Base-by-base conservation (phyloP, 83 land plant genomes). In the Diphasiastrum complanatum region DNA sequence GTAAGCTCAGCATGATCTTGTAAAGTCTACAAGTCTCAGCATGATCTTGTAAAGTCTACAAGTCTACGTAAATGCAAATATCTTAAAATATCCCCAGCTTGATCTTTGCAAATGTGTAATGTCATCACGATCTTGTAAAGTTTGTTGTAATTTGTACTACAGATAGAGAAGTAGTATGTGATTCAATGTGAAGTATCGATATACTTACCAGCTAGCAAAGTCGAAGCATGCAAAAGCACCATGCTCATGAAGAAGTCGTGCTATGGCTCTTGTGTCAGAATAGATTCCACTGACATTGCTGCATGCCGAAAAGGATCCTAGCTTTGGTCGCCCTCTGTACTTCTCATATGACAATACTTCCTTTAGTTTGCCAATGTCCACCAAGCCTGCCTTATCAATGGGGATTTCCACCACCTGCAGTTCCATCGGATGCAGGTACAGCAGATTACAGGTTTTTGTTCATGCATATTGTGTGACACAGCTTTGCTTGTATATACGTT, bases 301-400 rank as follows among this genome's bases (percentile, higher is more conserved):
- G 45, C 78, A 78, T 18, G 81, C 81, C 4, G 81, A 86, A 62
- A 86, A 83, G 18, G 92, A 86, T 3, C 92, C 91, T 2, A 86
- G 43, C 56, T 78, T 62, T 14, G 81, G 81, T 23, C 81, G 56
- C 16, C 52, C 60, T 8, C 43, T 32, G 29, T 58, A 57, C 49
- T 70, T 52, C 12, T 63, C 63, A n/a, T 23, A 28, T 32, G 65
- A 45, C 14, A 85, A 60, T 26, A 65, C 68, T 0, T 3, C 5
- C 29, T 33, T 34, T 18, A 85, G 60, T 16, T 30, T 55, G 2
- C 72, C 79, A 50, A 82, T 34, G 49, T 85, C 81, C 2, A 85
- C 0, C 35, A 75, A 35, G 4, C 86, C 90, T 11, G 70, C 53
- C 1, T 59, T 60, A 36, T 80, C 78, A 0, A 74, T 26, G 25